Evolutionary conservation across 2,329 filamentous ascomycete genomes (phyloP).

Genomic region (Gnomoniopsis sp.): DNA sequence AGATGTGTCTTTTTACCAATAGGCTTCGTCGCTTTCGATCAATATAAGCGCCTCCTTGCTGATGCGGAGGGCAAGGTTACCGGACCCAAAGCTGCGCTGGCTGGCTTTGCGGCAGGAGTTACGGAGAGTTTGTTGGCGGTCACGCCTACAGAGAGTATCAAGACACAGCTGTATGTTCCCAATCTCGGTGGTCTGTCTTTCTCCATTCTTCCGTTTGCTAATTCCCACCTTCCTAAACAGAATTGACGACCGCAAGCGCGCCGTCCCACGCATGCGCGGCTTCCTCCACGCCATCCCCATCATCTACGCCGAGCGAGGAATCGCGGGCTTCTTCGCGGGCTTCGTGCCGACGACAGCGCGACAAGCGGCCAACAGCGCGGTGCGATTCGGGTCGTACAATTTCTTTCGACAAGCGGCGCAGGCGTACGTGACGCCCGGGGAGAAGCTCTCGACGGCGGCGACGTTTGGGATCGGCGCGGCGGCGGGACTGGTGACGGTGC

Average conservation of each 20-base stretch:
- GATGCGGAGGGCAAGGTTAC: conserved; percentile 85
- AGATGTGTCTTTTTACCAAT: conserved; percentile 1
- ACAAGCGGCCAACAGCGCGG: conserved; percentile 91
- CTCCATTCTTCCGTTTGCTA: not conserved
- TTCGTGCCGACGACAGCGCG: conserved; percentile 92
- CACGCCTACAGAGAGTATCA: conserved; percentile 96
- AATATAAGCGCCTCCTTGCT: conserved; percentile 79
- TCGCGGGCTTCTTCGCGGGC: conserved; percentile 94
- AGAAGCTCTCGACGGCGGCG: conserved; percentile 83
- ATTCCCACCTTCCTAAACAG: conserved; percentile 36
- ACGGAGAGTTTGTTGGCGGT: conserved; percentile 92
- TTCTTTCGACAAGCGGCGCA: conserved; percentile 87
- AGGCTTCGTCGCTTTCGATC: conserved; percentile 95
- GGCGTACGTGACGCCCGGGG: conserved; percentile 87
- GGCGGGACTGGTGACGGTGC: conserved; percentile 89
- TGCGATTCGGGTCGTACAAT: conserved; percentile 87
- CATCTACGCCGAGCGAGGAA: conserved; percentile 82
- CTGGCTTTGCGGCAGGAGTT: conserved; percentile 90
- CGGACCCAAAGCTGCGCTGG: conserved; percentile 85
- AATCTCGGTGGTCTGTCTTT: not conserved
- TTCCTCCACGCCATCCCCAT: conserved; percentile 88
- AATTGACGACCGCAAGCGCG: conserved; percentile 89
- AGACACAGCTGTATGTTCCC: conserved; percentile 74
- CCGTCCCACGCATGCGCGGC: conserved; percentile 81
- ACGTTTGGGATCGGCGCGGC: conserved; percentile 90